phyloP scores from a whole-genome alignment of 495 filamentous ascomycete genomes.

The Alectoria sarmentosa region DNA sequence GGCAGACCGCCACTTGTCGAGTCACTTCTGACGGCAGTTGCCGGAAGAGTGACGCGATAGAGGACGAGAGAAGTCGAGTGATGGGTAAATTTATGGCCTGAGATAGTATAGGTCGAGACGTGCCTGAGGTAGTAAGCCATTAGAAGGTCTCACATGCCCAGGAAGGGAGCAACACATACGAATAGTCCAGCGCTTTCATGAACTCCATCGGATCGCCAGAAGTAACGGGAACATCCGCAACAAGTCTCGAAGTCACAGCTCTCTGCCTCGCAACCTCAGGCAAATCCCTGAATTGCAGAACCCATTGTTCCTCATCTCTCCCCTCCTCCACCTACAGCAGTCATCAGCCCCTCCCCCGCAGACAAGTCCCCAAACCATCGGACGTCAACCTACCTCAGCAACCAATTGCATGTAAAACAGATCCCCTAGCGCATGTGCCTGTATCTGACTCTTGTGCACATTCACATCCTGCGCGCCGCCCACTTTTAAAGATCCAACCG shows the following conservation, averaged over 20 bases:
- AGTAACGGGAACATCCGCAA: slow-evolving; percentile 39
- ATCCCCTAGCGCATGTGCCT: slow-evolving; percentile 42
- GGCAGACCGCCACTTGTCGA: slow-evolving; percentile 30
- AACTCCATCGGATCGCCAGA: slow-evolving; percentile 38
- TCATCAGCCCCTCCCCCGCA: neutral
- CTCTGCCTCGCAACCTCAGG: slow-evolving; percentile 44
- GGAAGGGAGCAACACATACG: slow-evolving; percentile 29
- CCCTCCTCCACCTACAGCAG: neutral
- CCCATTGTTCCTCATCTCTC: slow-evolving; percentile 31
- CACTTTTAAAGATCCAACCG: slow-evolving; percentile 30
- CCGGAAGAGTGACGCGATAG: slow-evolving; percentile 35
- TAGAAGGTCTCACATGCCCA: slow-evolving; percentile 21
- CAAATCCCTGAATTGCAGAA: slow-evolving; percentile 47
- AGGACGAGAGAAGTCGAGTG: slow-evolving; percentile 44
- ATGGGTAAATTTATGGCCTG: slow-evolving; percentile 44
- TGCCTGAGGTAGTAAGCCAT: slow-evolving; percentile 31
- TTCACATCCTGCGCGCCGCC: slow-evolving; percentile 41
- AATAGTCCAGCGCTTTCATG: slow-evolving; percentile 48
- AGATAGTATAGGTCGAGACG: slow-evolving; percentile 42
- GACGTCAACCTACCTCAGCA: slow-evolving; percentile 22
- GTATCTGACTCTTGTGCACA: slow-evolving; percentile 34
- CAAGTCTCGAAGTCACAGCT: slow-evolving; percentile 42
- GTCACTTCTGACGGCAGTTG: slow-evolving; percentile 31
- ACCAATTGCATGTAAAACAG: slow-evolving; percentile 47
- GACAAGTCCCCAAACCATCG: neutral